These are phyloP conservation scores for Ettlia oleoabundans DNA, from an alignment of 139 green algal species.

Conservation along the genomic window DNA sequence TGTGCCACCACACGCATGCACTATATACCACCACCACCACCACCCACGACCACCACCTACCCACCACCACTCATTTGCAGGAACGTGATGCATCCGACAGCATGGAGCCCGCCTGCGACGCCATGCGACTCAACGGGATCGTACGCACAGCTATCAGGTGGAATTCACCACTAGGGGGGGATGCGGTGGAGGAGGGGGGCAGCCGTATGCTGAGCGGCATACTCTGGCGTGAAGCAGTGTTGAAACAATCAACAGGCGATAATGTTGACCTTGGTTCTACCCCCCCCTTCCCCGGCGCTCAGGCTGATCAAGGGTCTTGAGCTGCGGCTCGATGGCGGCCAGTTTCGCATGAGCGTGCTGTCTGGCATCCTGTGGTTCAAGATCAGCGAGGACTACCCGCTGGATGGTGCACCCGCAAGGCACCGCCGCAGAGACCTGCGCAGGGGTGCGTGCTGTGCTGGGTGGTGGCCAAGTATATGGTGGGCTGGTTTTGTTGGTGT, in stretches of 20 bases:
- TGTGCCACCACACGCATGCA: too few species aligned
- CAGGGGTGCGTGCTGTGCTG: neutral
- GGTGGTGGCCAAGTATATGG: neutral
- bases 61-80: too few species aligned
- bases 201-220: too few species aligned
- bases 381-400: constrained; percentile 8
- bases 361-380: constrained; percentile 49
- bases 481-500: too few species aligned
- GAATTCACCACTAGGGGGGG: too few species aligned
- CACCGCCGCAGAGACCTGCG: constrained; percentile 30
- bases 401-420: neutral
- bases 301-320: constrained; percentile 39
- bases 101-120: constrained; percentile 37
- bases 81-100: constrained; percentile 24
- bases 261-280: too few species aligned
- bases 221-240: too few species aligned
- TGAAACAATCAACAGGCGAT: too few species aligned
- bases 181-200: too few species aligned
- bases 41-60: too few species aligned
- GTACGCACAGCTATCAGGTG: constrained; percentile 35
- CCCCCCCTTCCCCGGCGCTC: too few species aligned
- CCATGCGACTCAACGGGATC: constrained; percentile 28
- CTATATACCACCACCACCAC: too few species aligned
- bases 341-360: constrained; percentile 35
- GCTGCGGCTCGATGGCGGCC: neutral